Base-by-base conservation (phyloP, 768 basidiomycete genomes). In the Pisolithus tinctorius region DNA sequence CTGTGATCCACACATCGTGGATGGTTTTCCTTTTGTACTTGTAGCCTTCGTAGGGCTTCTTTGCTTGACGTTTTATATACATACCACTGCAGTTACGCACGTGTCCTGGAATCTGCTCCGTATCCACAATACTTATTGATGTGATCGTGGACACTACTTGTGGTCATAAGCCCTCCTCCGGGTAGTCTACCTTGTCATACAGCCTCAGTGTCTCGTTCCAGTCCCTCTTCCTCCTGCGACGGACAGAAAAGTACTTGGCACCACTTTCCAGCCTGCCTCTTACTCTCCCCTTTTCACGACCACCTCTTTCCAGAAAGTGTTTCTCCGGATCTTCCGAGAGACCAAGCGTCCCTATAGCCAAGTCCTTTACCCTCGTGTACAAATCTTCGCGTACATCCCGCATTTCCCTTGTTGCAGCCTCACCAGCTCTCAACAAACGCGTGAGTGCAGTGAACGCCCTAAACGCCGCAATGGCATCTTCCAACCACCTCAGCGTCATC, bases 401-500 rank as follows among this genome's bases (percentile, higher is more conserved):
- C 61, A 90, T 71, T 40, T 70, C 60, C 51, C 75, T 71, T 49
- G 93, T 66, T 3, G 78, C 78, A 4, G 70, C 60, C 44, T 78
- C 76, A 6, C 86, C 85, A 20, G 88, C 78, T 40, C 74, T 65
- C 10, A 93, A 66, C 7, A 93, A 71, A 13, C 83, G 78, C 6
- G 71, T 57, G 13, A 93, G 76, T 1, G 83, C 72, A 0, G 73
- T 69, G 55, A 85, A 79, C 3, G 92, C 92, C 40, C 92, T 82
- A 61, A 86, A 83, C 4, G 89, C 81, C 0, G 89, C 79, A 4
- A 90, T 74, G 1, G 84, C 82, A 57, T 93, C 92, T 63, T 94
- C 92, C 38, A 88, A 72, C 89, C 90, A 93, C 47, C 92, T 81
- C 53, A 94, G 72, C 16, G 86, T 79, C 73, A 93, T 83, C 91